Evolutionary conservation across 257 asterid species (phyloP), one percentile per base, ranked within the genome.

Genomic region (Scutellaria galericulata): DNA sequence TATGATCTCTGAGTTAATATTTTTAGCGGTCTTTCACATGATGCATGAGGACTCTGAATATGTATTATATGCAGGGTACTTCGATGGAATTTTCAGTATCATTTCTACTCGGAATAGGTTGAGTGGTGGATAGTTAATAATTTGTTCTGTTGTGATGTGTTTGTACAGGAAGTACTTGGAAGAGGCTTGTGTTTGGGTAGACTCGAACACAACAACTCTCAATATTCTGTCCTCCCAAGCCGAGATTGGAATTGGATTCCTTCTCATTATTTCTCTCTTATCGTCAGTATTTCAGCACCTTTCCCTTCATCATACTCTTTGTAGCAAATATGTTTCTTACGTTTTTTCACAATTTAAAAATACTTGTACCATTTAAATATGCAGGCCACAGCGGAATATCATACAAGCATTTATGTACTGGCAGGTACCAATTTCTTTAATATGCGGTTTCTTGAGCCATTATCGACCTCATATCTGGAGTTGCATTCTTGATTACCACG

Each of bases 161-260:
- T 84, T 69, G 54, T 80, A 37, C 93, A 95, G 99, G 89, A 95
- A 84, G 75, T 95, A 90, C 90, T 80, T 95, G 92, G 98, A 95
- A 75, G 86, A 90, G 53, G 83, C 84, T 53, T 92, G 99, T 85
- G 96, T 95, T 59, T 92, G 99, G 98, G 92, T 95, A 31, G 98
- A 88, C 77, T 90, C 97, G 14, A 95, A 95, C 74, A 75, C 90
- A 61, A 92, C 89, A 63, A 87, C 96, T 10, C 90, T 95, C 62
- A 81, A 66, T 75, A 89, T 87, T 81, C 77, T 92, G 78, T 87
- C 96, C 68, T 90, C 99, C 8, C 99, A 95, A 67, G 88, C 96
- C 54, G 99, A 90, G 82, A 90, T 95, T 18, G 98, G 96, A 78
- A 77, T 73, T 72, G 98, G 98, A 10, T 87, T 93, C 80, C 93